Conservation (phyloP, 2,329 filamentous ascomycete species). For the Colletotrichum sp. region DNA sequence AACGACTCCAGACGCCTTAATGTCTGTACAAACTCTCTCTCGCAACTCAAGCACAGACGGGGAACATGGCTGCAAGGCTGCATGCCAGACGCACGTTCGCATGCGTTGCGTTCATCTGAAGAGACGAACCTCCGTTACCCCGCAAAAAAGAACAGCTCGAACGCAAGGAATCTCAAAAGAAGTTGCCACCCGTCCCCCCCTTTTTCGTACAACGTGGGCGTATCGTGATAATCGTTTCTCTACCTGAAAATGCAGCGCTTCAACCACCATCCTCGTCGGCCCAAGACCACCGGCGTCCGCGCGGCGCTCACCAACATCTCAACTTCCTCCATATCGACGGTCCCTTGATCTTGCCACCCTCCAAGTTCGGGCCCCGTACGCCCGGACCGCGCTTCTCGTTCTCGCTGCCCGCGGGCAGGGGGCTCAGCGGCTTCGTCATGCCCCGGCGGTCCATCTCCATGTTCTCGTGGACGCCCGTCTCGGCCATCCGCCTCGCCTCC, state of each 20-base stretch:
- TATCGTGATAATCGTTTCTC: background rate
- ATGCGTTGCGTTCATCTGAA: background rate
- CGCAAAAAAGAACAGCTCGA: background rate
- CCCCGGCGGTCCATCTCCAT: constrained; percentile 53
- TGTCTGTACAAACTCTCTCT: background rate
- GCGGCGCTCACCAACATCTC: constrained; percentile 53
- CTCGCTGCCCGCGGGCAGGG: constrained; percentile 44
- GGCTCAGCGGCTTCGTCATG: constrained; percentile 63
- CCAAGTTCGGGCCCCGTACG: constrained; percentile 46
- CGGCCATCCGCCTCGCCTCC: constrained; percentile 58
- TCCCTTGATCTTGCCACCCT: constrained; percentile 46
- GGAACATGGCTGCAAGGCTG: background rate
- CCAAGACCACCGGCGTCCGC: background rate
- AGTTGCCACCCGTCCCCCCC: background rate
- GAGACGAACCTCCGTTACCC: background rate
- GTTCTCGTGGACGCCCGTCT: constrained; percentile 48
- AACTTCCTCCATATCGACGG: constrained; percentile 61
- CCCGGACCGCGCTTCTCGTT: constrained; percentile 53
- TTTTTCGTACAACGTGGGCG: background rate
- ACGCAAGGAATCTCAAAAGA: background rate
- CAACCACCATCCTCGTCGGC: background rate
- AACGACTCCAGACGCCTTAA: background rate
- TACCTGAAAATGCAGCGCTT: background rate
- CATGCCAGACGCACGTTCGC: background rate
- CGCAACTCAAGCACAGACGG: background rate